Evolutionary conservation across 2,329 filamentous ascomycete genomes (phyloP).

Genomic region (Aspergillus floridensis): DNA sequence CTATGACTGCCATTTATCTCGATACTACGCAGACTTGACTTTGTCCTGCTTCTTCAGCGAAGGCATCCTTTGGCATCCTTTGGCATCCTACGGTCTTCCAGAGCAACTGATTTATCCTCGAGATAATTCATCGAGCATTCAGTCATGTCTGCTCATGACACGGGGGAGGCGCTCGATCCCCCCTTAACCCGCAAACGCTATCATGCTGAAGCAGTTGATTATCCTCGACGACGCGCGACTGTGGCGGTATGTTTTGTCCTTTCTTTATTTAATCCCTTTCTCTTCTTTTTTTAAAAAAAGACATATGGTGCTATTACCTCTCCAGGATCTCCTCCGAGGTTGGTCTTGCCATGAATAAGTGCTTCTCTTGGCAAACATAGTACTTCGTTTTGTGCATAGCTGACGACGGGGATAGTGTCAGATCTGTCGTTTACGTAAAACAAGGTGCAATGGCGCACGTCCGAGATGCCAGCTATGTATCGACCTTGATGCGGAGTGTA

Average conservation of each 20-base stretch:
- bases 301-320: background rate
- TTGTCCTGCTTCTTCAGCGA: background rate
- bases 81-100: background rate
- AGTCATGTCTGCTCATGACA: conserved; percentile 23
- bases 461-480: conserved; percentile 83
- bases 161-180: conserved; percentile 17
- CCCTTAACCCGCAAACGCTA: conserved; percentile 26
- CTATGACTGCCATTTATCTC: background rate
- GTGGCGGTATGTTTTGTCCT: conserved; percentile 30
- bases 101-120: background rate
- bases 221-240: conserved; percentile 34
- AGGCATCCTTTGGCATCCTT: background rate
- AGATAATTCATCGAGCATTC: background rate
- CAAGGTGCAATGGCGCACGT: conserved; percentile 72
- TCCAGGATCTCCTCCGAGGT: background rate
- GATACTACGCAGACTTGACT: background rate
- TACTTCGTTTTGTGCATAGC: background rate
- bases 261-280: background rate
- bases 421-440: conserved; percentile 76
- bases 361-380: background rate
- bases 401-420: conserved; percentile 59
- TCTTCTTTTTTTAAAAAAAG: background rate
- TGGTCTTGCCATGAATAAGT: conserved; percentile 3
- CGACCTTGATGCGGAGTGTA: conserved; percentile 76
- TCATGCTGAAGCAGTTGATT: conserved; percentile 30